Conservation (phyloP, 2,329 filamentous ascomycete species). For the Colletotrichum camelliae region DNA sequence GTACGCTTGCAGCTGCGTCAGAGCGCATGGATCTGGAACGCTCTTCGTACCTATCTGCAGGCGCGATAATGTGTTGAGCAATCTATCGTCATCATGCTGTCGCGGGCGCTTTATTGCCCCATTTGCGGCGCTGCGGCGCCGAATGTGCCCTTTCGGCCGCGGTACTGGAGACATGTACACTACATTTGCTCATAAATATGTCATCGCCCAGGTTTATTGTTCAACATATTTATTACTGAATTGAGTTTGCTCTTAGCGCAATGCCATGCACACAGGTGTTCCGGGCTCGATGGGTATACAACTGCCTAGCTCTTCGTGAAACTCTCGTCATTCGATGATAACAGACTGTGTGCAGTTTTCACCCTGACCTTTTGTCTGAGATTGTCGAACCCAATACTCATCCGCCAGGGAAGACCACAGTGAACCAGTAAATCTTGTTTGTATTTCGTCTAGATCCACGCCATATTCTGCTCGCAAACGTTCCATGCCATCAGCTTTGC, state of each 20-base stretch:
- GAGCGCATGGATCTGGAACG: neutral
- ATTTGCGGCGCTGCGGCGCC: neutral
- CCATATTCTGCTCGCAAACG: accelerated
- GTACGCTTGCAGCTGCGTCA: neutral
- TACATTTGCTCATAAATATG: neutral
- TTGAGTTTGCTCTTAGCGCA: neutral
- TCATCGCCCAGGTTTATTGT: neutral
- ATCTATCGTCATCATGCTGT: neutral
- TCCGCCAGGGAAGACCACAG: neutral
- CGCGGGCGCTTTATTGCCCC: neutral
- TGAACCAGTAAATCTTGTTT: neutral
- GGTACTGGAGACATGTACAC: neutral
- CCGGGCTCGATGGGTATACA: neutral
- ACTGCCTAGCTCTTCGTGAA: neutral
- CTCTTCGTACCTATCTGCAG: accelerated
- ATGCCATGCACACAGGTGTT: neutral
- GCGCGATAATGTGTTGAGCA: neutral
- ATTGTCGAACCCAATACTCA: neutral
- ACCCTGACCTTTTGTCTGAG: neutral
- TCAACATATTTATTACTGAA: accelerated
- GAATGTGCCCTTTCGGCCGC: neutral
- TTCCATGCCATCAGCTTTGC: accelerated
- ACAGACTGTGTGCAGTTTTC: neutral
- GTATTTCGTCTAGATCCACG: neutral
- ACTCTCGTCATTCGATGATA: neutral